Evolutionary conservation across 805 yeast genomes (phyloP), one percentile per base, ranked within the genome.

Genomic region (Nakazawaea ernobii): DNA sequence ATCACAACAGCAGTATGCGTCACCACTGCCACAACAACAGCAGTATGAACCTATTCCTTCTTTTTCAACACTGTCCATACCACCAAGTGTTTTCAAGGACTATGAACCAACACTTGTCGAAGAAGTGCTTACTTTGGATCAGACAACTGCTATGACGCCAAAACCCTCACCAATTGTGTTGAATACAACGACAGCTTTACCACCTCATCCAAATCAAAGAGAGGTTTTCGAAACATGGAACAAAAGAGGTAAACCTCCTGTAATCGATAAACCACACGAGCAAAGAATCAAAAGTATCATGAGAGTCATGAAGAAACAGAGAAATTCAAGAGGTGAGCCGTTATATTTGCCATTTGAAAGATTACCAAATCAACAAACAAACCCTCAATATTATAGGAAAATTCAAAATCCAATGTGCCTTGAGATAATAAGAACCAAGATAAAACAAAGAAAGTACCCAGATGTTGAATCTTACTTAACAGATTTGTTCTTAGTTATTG

Each of bases 191-290:
- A 45, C 52, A 5, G 32, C 42, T 4, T 39, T 43, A 26, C 39
- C 51, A 15, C 48, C 48, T 8, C 51, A 48, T 35, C 51, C 51
- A 35, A 41, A 43, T 32, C 50, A 48, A 27, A 45, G 49, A 38
- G 49, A 42, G 11, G 42, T 48, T 6, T 42, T 52, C 29, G 52
- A 51, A 43, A 51, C 49, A 1, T 83, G 88, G 55, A 76, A 79
- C 30, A 84, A 87, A 63, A 75, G 95, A 59, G 96, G 96, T 15
- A 75, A 96, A 56, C 96, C 97, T 5, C 96, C 96, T 2, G 84
- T 88, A 48, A 88, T 89, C 43, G 96, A 87, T 62, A 84, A 82
- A 60, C 95, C 96, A 6, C 91, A 85, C 63, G 97, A 94, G 65
- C 89, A 89, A 59, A 74, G 97, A 53, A 90, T 92, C 65, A 91